Evolutionary conservation across 1,139 yeast genomes (phyloP).

Genomic region (Blastobotrys proliferans): DNA sequence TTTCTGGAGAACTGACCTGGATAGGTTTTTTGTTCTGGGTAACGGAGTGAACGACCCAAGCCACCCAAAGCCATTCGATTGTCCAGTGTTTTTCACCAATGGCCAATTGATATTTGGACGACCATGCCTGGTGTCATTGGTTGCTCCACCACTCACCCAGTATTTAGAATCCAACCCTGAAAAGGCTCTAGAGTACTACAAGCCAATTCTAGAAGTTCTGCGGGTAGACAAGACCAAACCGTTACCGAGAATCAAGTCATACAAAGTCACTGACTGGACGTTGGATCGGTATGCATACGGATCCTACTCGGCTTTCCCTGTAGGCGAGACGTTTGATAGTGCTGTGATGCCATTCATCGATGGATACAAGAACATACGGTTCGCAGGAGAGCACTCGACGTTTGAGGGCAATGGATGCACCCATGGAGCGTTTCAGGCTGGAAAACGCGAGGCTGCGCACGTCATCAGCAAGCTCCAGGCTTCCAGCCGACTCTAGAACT

Average conservation of each 20-base stretch:
- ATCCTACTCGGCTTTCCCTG: constrained; percentile 64
- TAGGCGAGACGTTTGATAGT: constrained; percentile 66
- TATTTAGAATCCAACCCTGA: constrained; percentile 40
- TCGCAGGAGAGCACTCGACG: constrained; percentile 80
- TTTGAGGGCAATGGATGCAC: constrained; percentile 77
- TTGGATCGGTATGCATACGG: constrained; percentile 65
- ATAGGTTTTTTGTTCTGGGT: constrained; percentile 46
- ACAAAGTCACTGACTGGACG: constrained; percentile 65
- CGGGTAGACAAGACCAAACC: constrained; percentile 17
- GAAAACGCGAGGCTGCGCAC: constrained; percentile 58
- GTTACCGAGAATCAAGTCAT: constrained; percentile 48
- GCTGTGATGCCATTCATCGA: constrained; percentile 50
- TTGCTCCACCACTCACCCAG: constrained; percentile 68
- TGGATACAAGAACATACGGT: constrained; percentile 56
- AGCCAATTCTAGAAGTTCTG: constrained; percentile 39
- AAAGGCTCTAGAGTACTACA: constrained; percentile 42
- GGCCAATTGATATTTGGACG: constrained; percentile 33
- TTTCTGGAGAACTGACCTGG: constrained; percentile 59
- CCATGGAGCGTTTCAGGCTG: constrained; percentile 77
- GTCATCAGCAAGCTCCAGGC: no score
- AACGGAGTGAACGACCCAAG: constrained; percentile 18
- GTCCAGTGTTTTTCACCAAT: constrained; percentile 51
- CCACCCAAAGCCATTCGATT: constrained; percentile 31
- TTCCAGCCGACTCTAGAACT: no score
- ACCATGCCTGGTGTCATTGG: constrained; percentile 55